Evolutionary conservation across 1,284 basidiomycete species (phyloP), one percentile per base, ranked within the genome.

Genomic region (Tilletia horrida): DNA sequence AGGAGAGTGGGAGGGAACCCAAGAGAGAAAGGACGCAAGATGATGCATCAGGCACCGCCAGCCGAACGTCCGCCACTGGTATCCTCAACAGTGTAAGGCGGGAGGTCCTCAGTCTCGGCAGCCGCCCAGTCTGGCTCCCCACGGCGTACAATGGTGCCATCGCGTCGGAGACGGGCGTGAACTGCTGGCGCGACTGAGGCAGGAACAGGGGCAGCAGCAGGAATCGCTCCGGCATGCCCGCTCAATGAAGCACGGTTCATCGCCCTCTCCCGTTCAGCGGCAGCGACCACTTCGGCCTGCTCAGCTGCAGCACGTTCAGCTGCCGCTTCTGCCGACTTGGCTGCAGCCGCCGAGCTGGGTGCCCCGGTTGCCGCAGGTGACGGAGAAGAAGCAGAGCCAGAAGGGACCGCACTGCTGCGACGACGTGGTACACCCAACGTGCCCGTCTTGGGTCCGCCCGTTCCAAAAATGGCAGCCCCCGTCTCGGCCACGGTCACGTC

Each of bases 401-500:
- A 59, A 7, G 55, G 55, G 7, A 62, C 61, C 16, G 61, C 21
- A 47, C 61, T 62, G 35, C 35, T 40, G 21, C 43, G 42, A 7
- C 73, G 73, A 14, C 69, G 71, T 18, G 63, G 70, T 16, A 59
- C 55, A 40, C 55, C 55, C 11, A 76, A 67, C 14, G 68, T 71
- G 31, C 74, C 74, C 2, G 73, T 70, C 61, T 73, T 74, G 57
- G 74, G 74, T 3, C 74, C 74, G 13, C 74, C 74, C 11, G 70
- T 67, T 3, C 74, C 74, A n/a, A 65, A 67, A 0, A 71, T 71
- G 11, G 73, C 64, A 13, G 71, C 65, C 4, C 74, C 74, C 0
- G 74, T 76, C 70, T 76, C 74, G 29, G 73, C 74, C 1, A 73
- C 71, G 2, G 74, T 76, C 7, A 69, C 69, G 18, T 65, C 73